Evolutionary conservation across 106 monocot species (phyloP), one percentile per base, ranked within the genome.

Genomic region (Apostasia ramifera): DNA sequence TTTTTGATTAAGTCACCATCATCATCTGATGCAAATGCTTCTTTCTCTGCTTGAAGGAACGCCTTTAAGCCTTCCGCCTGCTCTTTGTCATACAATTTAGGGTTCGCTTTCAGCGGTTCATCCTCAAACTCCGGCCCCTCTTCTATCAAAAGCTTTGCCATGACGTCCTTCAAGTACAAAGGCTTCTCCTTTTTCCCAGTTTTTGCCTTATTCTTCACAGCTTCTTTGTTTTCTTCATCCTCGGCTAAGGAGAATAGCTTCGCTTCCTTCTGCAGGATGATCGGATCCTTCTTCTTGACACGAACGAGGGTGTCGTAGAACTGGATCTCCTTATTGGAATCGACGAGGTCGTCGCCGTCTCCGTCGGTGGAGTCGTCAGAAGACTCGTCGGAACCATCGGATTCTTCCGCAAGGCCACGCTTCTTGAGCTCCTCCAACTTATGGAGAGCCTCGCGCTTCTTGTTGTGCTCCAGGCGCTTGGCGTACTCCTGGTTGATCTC

Each of bases 391-490:
- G 84, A 79, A 8, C 61, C 79, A 6, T 78, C 82, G 40, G 82
- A 80, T 59, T 58, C 71, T 3, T 65, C 44, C 41, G 71, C 52
- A 53, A 79, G 73, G 54, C 93, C 90, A 0, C 69, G 67, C 74
- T 79, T 88, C 72, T 82, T 85, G 59, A 83, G 82, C 57, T 99
- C 93, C 65, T 93, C 73, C 8, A 71, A 74, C 14, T 78, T 64
- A 43, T 90, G 93, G 40, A 93, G 83, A 40, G 56, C 81, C 77
- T 93, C 93, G 39, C 93, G 90, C 66, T 74, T 73, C 83, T 99
- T 99, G 90, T 93, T 93, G 88, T 93, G 87, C 80, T 99, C 93
- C 55, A 88, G 77, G 6, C 85, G 82, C n/a, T 80, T 77, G 1
- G 98, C 98, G 70, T 77, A 99, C 2, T 81, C 80, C 61, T 85